Evolutionary conservation across 2,329 filamentous ascomycete species (phyloP).

Genomic region (Cladorrhinum sp.): DNA sequence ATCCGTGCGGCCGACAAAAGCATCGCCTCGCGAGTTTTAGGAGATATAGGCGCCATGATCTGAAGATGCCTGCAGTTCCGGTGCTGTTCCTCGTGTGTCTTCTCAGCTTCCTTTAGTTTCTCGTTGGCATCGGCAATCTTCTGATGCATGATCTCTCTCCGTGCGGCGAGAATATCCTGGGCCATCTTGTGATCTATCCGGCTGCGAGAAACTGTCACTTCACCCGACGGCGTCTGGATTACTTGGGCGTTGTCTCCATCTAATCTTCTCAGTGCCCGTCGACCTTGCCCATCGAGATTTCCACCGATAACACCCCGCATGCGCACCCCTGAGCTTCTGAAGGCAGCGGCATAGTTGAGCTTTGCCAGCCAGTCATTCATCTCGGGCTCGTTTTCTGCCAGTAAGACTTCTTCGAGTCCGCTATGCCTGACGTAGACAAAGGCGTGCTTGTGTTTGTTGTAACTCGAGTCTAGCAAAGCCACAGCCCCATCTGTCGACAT

Average conservation of each 20-base stretch:
- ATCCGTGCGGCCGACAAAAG: conserved; percentile 81
- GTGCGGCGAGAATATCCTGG: conserved; percentile 78
- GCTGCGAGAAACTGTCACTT: conserved; percentile 69
- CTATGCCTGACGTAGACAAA: conserved; percentile 88
- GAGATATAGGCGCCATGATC: conserved; percentile 83
- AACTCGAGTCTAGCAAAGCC: conserved; percentile 78
- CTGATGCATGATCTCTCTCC: conserved; percentile 76
- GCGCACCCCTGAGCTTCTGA: conserved; percentile 84
- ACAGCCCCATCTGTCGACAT: conserved; percentile 94
- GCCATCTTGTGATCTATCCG: conserved; percentile 79
- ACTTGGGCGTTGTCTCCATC: conserved; percentile 60
- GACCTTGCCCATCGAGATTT: conserved; percentile 78
- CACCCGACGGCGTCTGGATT: conserved; percentile 68
- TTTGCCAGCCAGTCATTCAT: conserved; percentile 97
- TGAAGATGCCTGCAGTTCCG: conserved; percentile 88
- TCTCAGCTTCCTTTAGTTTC: conserved; percentile 68
- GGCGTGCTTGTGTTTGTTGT: conserved; percentile 93
- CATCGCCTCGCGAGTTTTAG: conserved; percentile 83
- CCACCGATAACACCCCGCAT: conserved; percentile 85
- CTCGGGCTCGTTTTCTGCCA: conserved; percentile 86
- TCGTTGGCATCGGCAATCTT: conserved; percentile 83
- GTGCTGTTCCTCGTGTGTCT: conserved; percentile 76
- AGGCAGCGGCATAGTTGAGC: conserved; percentile 93
- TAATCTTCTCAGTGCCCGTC: conserved; percentile 68
- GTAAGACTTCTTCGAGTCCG: conserved; percentile 82